Evolutionary conservation across 495 filamentous ascomycete genomes (phyloP), one percentile per base, ranked within the genome.

Genomic region (Aspergillus heteromorphus): DNA sequence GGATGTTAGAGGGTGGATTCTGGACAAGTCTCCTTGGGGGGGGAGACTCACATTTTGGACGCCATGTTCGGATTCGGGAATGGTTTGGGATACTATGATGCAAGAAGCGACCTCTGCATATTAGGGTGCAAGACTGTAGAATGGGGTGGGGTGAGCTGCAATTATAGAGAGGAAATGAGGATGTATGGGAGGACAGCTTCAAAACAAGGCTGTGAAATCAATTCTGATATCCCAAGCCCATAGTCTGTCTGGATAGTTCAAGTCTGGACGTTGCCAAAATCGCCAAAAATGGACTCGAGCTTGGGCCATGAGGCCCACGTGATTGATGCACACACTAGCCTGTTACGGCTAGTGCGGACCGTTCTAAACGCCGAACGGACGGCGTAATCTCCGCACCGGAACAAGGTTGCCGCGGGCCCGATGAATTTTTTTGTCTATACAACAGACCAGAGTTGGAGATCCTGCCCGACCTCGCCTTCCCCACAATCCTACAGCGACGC

Each of bases 21-120:
- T 27, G 23, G 23, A 4, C 23, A 27, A 27, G 23, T 27, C 3
- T 45, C 13, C 16, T 25, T 45, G 42, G 14, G 9, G 20, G 42
- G 42, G 16, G n/a, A 31, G 21, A 76, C 83, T 73, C 68, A 89
- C 86, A 90, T 83, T 69, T 91, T 90, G 18, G 83, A 82, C 21
- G 85, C 62, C 71, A 73, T 73, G 38, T 21, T 59, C 34, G 21
- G 14, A 23, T 20, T n/a, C 27, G 34, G n/a, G 31, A 38, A 27
- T 18, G 21, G 20, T 21, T 20, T 55, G 49, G 7, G 45, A 11
- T 34, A 48, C 36, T 59, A 50, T 58, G 48, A 61, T 62, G 58
- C 52, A 56, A 56, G 36, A 49, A 18, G 40, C 41, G 21, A 42
- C 13, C 1, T 48, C 30, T 38, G 13, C 53, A 56, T 56, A 62